Conservation (phyloP, 225 moss, liverwort and hornwort species). For the Sphagnum contortum region DNA sequence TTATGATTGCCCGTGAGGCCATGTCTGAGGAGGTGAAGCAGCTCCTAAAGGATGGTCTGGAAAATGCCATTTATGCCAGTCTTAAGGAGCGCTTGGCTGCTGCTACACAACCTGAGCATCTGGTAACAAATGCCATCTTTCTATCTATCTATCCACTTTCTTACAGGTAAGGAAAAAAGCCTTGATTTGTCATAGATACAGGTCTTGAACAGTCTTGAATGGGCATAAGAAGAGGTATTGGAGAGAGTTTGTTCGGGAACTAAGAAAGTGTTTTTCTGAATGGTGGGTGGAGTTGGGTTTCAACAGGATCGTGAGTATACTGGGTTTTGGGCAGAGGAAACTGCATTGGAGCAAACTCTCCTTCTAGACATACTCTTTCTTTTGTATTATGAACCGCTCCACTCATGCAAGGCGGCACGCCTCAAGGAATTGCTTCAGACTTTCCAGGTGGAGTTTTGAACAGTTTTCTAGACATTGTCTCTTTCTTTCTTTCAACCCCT, state of each 20-base stretch:
- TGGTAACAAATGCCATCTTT: conserved; percentile 28
- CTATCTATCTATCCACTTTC: background rate
- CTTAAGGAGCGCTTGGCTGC: conserved; percentile 58
- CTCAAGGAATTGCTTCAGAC: conserved; percentile 58
- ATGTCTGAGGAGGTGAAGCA: conserved; percentile 57
- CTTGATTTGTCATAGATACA: no score
- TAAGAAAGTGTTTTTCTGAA: no score
- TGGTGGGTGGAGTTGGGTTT: no score
- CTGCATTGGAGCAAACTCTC: conserved; percentile 81
- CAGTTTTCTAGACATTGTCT: no score
- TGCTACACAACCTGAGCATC: conserved; percentile 61
- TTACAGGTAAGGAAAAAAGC: no score
- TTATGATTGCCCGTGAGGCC: conserved; percentile 40
- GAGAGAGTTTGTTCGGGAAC: no score
- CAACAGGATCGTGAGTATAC: conserved; percentile 68
- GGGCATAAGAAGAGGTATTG: no score
- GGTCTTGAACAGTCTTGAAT: no score
- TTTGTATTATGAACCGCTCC: conserved; percentile 86
- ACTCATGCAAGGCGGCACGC: conserved; percentile 59
- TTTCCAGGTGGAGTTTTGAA: conserved; percentile 53
- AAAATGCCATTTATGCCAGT: conserved; percentile 49
- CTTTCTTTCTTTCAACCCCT: background rate
- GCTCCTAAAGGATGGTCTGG: conserved; percentile 61
- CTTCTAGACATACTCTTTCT: conserved; percentile 86
- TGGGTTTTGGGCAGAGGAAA: conserved; percentile 88